These are phyloP conservation scores for Solanum corneliomulleri DNA, from an alignment of 257 asterid genomes.

Conservation along the genomic window DNA sequence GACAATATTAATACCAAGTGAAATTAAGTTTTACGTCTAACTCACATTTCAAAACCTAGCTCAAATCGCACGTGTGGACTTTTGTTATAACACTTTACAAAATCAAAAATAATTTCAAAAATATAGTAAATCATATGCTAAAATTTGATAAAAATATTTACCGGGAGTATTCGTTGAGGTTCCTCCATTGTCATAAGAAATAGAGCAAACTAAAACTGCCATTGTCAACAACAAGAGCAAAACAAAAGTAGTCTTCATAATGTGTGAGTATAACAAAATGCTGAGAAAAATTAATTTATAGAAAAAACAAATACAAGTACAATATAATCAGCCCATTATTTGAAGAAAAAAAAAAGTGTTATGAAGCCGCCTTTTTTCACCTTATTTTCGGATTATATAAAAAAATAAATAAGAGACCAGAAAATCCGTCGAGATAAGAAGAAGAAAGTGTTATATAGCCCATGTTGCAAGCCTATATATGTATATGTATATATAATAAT, in stretches of 20 bases:
- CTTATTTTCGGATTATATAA: background rate
- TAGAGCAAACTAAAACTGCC: constrained; percentile 21
- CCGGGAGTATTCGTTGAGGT: constrained; percentile 15
- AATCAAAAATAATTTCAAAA: background rate
- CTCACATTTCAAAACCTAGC: too few species aligned
- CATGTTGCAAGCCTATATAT: constrained; percentile 13
- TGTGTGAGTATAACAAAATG: background rate
- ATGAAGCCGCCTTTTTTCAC: constrained; percentile 1
- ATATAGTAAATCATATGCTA: background rate
- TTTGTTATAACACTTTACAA: background rate
- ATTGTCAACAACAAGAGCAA: constrained; percentile 23
- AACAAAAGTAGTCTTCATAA: constrained; percentile 35
- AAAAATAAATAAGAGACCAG: constrained; percentile 7
- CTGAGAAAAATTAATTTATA: background rate
- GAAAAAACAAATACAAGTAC: background rate
- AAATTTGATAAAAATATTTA: background rate
- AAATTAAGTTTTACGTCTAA: too few species aligned
- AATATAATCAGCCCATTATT: constrained; percentile 14
- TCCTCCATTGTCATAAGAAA: constrained; percentile 10
- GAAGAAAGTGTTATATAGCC: constrained; percentile 9
- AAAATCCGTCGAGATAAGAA: constrained; percentile 27
- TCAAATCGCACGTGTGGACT: too few species aligned
- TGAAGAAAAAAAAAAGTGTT: background rate
- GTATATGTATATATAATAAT: background rate
- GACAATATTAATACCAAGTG: too few species aligned